These are phyloP conservation scores for Saccharomyces hybrid DNA, from an alignment of 1,139 yeast species.

Conservation along the genomic window DNA sequence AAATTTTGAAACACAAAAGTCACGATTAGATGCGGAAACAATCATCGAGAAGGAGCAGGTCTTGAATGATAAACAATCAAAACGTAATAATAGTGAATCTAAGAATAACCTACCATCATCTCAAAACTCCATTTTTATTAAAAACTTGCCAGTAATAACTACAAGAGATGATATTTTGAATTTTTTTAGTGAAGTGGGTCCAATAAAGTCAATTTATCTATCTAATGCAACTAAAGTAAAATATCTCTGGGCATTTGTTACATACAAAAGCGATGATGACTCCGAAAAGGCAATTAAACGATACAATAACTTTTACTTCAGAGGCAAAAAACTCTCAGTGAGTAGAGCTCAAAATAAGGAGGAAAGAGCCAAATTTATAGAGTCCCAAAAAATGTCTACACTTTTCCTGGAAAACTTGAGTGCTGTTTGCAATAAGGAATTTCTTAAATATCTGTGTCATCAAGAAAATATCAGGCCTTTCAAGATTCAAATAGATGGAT, in stretches of 20 bases:
- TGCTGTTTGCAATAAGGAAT: conserved; percentile 17
- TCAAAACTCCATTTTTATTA: conserved; percentile 37
- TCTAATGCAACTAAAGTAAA: conserved; percentile 34
- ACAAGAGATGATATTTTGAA: conserved; percentile 34
- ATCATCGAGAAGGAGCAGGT: conserved; percentile 21
- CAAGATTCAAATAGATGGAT: conserved; percentile 6
- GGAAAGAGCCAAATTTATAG: conserved; percentile 7
- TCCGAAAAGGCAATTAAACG: conserved; percentile 27
- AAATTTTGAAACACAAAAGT: conserved; percentile 24
- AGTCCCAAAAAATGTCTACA: conserved; percentile 10
- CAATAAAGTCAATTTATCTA: conserved; percentile 36
- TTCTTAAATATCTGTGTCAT: conserved; percentile 6
- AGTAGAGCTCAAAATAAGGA: conserved; percentile 26
- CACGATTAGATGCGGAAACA: conserved; percentile 19
- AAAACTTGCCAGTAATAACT: conserved; percentile 37
- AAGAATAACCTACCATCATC: conserved; percentile 16
- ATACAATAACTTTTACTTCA: conserved; percentile 26
- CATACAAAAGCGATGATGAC: conserved; percentile 33
- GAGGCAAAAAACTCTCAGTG: conserved; percentile 28
- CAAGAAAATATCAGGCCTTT: conserved; percentile 14
- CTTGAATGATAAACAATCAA: conserved; percentile 8
- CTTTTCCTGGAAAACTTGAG: conserved; percentile 25
- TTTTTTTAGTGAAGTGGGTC: conserved; percentile 37
- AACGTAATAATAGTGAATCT: background rate
- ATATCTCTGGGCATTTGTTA: conserved; percentile 43